Base-by-base conservation (phyloP, 352 stramenopile species). In the Globisporangium echinulatum region DNA sequence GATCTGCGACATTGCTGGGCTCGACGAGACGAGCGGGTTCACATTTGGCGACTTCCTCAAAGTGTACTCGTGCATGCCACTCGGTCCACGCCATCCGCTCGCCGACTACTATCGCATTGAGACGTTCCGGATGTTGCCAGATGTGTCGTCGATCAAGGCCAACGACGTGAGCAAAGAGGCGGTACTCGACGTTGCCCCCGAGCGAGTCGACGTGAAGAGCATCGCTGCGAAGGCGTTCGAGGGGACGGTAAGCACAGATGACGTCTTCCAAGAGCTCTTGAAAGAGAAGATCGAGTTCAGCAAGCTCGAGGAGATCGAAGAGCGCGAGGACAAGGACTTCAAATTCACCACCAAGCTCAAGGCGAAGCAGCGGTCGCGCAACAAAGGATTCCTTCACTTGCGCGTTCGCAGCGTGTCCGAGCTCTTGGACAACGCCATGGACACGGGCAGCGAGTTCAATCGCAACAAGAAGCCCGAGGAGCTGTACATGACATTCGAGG, bases 21-120 rank as follows among this genome's bases (percentile, higher is more conserved):
- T 73, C 25, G 62, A 79, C 33, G 69, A 81, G 51, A 74, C 54
- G 7, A 56, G 37, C 5, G 74, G 71, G 4, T 61, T 86, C 11
- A 63, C 53, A 6, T 46, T 77, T 6, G 61, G 51, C 1, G 50
- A 77, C 7, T 83, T 86, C 57, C 51, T 86, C 7, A 63, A 78
- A 49, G 61, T 79, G 5, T 83, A 83, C 54, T 56, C 69, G 38
- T 62, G 68, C 14, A 58, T 69, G 17, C 43, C 76, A 1, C 58
- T 86, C 4, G 75, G 73, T n/a, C 65, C 69, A 40, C 73, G 76
- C 0, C 62, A 79, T 42, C 56, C 76, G 2, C 52, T 86, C 7
- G 73, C 64, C 0, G 76, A 83, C 46, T 86, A 70, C 64, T 80
- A 83, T 58, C 66, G 72, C 17, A 86, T 86, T 36, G 71, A 86